Base-by-base conservation (phyloP, 345 rosid species). In the Lenwebbia sp. region DNA sequence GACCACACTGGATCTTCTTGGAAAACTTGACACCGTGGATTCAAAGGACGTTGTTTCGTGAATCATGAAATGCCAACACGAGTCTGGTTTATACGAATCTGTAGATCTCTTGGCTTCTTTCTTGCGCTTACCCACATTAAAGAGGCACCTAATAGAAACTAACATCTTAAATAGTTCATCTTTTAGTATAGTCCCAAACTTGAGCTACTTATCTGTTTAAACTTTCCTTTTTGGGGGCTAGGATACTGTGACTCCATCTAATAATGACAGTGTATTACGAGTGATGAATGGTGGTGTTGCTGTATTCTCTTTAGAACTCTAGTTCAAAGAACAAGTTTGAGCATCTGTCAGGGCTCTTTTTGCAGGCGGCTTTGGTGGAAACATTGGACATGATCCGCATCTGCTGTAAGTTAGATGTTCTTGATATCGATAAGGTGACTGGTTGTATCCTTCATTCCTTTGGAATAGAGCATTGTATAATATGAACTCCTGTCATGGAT, bases 361-460 rank as follows among this genome's bases (percentile, higher is more conserved):
- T 88, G 89, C 92, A 95, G 99, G 99, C 84, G 99, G 99, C 15
- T 97, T 97, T 94, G 92, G 95, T n/a, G 99, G 99, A 86, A 97
- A 96, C 82, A 83, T 93, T 87, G 96, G 97, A 83, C 98, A 93
- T 83, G 96, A 95, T 85, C 96, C 96, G 10, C 98, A 94, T 91
- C 53, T 96, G 30, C 85, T 94, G 82, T 93, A 95, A 92, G 87
- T 85, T 96, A 81, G 88, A 90, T 83, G 85, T 91, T 86, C 96
- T 96, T 76, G 97, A 95, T 82, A 54, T 88, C 75, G 92, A 89
- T 41, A 93, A 91, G 87, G 94, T 92, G 87, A 89, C 96, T 82
- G 89, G 89, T 51, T 97, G 97, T 95, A 96, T 96, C 97, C 96
- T 47, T 47, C 10, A 8, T 8, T 1, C 10, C 49, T 93, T 41